phyloP scores from a whole-genome alignment of 78 protist species.

The Emiliania huxleyi region DNA sequence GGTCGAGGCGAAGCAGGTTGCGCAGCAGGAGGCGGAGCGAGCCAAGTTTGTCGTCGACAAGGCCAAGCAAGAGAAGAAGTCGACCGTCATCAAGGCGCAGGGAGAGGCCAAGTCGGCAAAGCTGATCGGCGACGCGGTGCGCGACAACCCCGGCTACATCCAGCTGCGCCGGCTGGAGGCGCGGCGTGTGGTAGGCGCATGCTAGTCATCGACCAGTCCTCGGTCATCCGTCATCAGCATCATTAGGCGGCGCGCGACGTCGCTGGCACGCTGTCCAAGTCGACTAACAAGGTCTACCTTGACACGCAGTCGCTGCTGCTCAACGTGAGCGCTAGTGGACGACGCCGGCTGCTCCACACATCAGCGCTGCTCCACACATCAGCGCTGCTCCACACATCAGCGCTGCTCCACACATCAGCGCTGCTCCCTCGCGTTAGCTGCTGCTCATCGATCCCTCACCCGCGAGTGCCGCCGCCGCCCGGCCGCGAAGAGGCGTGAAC shows the following conservation, averaged over 20 bases:
- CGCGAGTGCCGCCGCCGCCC: too few species aligned
- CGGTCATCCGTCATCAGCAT: too few species aligned
- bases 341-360: too few species aligned
- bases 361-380: too few species aligned
- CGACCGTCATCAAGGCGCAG: slow-evolving; percentile 85
- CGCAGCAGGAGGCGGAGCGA: slow-evolving; percentile 88
- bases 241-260: not conserved
- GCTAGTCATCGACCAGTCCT: too few species aligned
- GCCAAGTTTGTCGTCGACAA: slow-evolving; percentile 89
- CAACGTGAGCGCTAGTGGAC: slow-evolving; percentile 61
- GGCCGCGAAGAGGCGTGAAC: too few species aligned
- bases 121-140: slow-evolving; percentile 81
- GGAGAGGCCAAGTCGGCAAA: slow-evolving; percentile 93
- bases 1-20: slow-evolving; percentile 91
- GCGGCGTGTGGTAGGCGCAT: too few species aligned
- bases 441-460: too few species aligned
- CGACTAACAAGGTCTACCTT: slow-evolving; percentile 66
- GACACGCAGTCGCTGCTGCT: slow-evolving; percentile 70
- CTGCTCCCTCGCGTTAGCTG: too few species aligned
- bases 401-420: too few species aligned
- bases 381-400: too few species aligned
- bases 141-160: slow-evolving; percentile 81
- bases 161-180: slow-evolving; percentile 78
- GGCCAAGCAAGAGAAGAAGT: slow-evolving; percentile 73
- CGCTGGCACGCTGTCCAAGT: not conserved